Conservation (phyloP, 306 rosid species). For the Vachellia collinsii region DNA sequence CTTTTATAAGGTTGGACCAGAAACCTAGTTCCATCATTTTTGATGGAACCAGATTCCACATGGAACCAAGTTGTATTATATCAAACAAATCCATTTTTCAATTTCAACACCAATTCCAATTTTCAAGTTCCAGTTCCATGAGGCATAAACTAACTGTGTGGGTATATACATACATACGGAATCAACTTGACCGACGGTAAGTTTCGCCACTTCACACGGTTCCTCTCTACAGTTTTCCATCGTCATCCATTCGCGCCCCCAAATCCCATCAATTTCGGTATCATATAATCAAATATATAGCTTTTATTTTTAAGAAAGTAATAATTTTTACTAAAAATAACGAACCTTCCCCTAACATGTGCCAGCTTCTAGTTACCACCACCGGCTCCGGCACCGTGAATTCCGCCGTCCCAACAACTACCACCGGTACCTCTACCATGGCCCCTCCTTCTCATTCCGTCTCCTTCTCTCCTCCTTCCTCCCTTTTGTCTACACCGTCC, state of each 20-base stretch:
- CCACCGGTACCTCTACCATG: constrained; percentile 41
- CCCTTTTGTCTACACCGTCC: constrained; percentile 23
- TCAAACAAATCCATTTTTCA: too few relatives aligned
- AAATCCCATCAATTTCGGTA: background rate
- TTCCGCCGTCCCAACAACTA: constrained; percentile 20
- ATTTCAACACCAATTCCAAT: too few relatives aligned
- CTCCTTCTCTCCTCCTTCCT: constrained; percentile 24
- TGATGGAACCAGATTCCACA: too few relatives aligned
- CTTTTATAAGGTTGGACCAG: too few relatives aligned
- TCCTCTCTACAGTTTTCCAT: background rate
- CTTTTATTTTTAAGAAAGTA: background rate
- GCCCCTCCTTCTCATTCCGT: constrained; percentile 40
- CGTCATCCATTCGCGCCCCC: background rate
- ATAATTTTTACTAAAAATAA: constrained; percentile 7
- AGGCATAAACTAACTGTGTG: too few relatives aligned
- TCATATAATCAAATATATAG: background rate
- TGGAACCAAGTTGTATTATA: too few relatives aligned
- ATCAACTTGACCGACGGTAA: background rate
- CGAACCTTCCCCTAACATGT: constrained; percentile 13
- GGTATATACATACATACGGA: too few relatives aligned
- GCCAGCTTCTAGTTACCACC: constrained; percentile 30
- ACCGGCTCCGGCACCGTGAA: constrained; percentile 20
- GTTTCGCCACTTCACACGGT: background rate
- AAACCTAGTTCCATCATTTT: too few relatives aligned
- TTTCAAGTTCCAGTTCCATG: too few relatives aligned